phyloP scores from a whole-genome alignment of 768 basidiomycete species.

The Rhizopogon vesiculosus region DNA sequence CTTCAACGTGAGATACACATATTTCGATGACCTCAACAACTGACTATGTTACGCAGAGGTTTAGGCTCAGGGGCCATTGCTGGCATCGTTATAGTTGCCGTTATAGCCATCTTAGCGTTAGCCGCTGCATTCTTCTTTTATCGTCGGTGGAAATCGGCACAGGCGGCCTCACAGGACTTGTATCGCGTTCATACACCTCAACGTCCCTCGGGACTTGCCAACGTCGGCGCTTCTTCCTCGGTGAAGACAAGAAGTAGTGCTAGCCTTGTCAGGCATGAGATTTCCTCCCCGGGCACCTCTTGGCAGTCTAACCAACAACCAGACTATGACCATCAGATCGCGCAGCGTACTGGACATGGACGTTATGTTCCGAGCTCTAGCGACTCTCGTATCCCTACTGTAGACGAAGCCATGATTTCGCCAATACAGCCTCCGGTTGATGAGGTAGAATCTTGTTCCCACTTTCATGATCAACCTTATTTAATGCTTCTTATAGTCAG shows the following conservation, averaged over 20 bases:
- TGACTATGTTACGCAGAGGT: constrained; percentile 6
- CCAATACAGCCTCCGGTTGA: constrained; percentile 4
- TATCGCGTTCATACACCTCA: constrained; percentile 9
- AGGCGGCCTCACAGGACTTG: constrained; percentile 9
- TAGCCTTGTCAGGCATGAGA: constrained; percentile 8
- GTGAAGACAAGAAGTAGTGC: constrained; percentile 12
- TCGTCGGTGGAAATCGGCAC: constrained; percentile 22
- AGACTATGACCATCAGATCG: background rate
- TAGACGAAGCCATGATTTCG: constrained; percentile 2
- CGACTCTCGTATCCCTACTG: constrained; percentile 10
- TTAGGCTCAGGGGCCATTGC: constrained; percentile 18
- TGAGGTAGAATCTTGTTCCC: constrained; percentile 10
- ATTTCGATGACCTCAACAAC: background rate
- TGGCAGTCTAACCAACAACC: constrained; percentile 6
- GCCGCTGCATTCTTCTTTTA: constrained; percentile 21
- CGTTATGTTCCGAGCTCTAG: background rate
- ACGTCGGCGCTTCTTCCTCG: constrained; percentile 17
- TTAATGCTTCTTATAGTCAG: constrained; percentile 3
- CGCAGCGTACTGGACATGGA: background rate
- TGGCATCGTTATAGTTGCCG: constrained; percentile 15
- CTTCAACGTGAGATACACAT: constrained; percentile 9
- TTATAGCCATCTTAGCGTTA: constrained; percentile 8
- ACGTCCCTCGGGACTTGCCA: background rate
- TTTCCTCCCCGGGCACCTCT: background rate
- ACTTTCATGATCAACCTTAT: background rate